These are phyloP conservation scores for Hydnomerulius pinastri DNA, from an alignment of 768 basidiomycete genomes.

Conservation along the genomic window DNA sequence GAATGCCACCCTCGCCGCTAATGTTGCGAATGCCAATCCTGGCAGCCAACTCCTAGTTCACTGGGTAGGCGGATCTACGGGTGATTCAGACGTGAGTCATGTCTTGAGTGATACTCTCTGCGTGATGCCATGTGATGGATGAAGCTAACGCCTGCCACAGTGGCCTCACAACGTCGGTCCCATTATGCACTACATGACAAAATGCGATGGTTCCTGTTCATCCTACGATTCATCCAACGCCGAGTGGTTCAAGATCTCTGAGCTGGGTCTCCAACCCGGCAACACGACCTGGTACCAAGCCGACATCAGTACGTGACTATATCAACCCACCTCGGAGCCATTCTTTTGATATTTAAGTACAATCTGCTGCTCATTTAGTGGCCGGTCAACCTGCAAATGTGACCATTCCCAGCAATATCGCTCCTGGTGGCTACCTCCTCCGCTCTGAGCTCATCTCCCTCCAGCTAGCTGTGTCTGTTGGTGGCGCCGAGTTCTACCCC, in stretches of 20 bases:
- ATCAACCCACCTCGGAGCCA: neutral
- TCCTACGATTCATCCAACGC: slow-evolving; percentile 58
- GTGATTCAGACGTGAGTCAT: slow-evolving; percentile 34
- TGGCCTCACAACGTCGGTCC: slow-evolving; percentile 67
- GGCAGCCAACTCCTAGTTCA: slow-evolving; percentile 54
- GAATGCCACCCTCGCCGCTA: slow-evolving; percentile 47
- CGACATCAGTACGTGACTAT: slow-evolving; percentile 44
- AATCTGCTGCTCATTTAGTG: slow-evolving; percentile 23
- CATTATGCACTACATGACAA: slow-evolving; percentile 72
- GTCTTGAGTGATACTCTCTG: neutral
- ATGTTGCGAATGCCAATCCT: slow-evolving; percentile 58
- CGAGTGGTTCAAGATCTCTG: slow-evolving; percentile 74
- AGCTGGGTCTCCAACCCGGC: slow-evolving; percentile 43
- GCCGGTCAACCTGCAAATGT: slow-evolving; percentile 40
- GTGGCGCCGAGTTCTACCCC: slow-evolving; percentile 53
- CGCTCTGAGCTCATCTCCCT: slow-evolving; percentile 81
- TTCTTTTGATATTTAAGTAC: neutral
- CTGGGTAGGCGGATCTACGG: slow-evolving; percentile 51
- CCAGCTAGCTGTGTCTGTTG: slow-evolving; percentile 54
- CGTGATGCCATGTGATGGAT: neutral
- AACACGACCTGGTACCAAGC: slow-evolving; percentile 49
- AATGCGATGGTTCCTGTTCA: slow-evolving; percentile 57
- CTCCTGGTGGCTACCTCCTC: slow-evolving; percentile 70
- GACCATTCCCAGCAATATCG: slow-evolving; percentile 51
- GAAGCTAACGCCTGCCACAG: slow-evolving; percentile 17